phyloP scores from a whole-genome alignment of 139 green algal genomes.

The Ettlia oleoabundans region DNA sequence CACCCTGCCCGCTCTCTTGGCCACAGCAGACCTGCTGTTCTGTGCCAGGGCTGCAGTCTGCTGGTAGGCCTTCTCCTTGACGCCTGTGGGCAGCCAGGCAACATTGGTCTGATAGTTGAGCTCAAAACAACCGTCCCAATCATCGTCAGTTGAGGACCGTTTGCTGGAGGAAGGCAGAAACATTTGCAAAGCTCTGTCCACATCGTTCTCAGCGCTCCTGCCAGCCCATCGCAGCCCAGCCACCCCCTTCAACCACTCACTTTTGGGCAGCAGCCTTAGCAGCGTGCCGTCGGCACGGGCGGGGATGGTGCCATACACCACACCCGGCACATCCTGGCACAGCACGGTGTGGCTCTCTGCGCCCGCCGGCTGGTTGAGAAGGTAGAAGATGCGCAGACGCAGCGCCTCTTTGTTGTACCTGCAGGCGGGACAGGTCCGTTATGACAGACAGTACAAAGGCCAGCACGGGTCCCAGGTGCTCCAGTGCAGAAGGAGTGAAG shows the following conservation, averaged over 20 bases:
- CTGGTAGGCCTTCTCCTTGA: constrained; percentile 27
- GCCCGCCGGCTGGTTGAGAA: constrained; percentile 58
- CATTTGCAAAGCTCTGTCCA: too few relatives aligned
- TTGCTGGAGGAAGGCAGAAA: too few relatives aligned
- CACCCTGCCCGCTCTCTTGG: background rate
- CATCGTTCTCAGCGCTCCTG: too few relatives aligned
- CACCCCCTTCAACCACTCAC: too few relatives aligned
- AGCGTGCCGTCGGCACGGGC: constrained; percentile 28
- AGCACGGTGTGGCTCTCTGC: constrained; percentile 62
- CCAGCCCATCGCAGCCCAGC: too few relatives aligned
- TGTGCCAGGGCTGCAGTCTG: constrained; percentile 2
- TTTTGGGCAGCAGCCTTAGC: constrained; percentile 38
- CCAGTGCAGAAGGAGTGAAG: too few relatives aligned
- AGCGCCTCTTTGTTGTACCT: constrained; percentile 67
- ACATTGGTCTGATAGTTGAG: too few relatives aligned
- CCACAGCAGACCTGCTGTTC: background rate
- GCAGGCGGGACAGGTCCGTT: background rate
- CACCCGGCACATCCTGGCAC: constrained; percentile 61
- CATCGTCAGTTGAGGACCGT: too few relatives aligned
- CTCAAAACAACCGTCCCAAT: too few relatives aligned
- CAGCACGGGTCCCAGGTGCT: too few relatives aligned
- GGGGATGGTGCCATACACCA: constrained; percentile 53
- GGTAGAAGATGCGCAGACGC: constrained; percentile 68
- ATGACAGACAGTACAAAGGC: background rate
- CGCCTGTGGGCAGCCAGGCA: constrained; percentile 6